Conservation (phyloP, 106 monocot species). For the Posidonia australis region DNA sequence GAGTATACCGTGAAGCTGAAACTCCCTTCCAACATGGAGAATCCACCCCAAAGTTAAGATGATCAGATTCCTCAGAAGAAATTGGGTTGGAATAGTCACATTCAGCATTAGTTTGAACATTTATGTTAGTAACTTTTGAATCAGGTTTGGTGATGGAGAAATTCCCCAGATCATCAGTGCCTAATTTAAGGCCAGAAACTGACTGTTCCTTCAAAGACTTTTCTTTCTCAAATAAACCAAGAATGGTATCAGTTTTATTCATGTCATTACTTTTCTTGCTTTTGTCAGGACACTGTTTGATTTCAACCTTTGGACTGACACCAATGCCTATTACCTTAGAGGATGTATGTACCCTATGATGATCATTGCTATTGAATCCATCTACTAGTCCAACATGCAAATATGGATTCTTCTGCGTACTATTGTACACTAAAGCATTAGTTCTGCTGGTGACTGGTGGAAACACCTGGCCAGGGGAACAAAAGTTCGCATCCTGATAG, state of each 20-base stretch:
- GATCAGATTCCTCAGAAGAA: slow-evolving; percentile 6
- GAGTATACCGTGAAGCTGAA: slow-evolving; percentile 5
- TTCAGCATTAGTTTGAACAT: not conserved
- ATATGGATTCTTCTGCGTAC: not conserved
- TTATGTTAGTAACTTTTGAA: not conserved
- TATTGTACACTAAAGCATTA: not conserved
- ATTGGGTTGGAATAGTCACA: not conserved
- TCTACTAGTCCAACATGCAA: not conserved
- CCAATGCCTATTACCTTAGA: not conserved
- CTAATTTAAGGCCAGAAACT: not conserved
- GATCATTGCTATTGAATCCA: not conserved
- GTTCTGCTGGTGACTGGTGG: not conserved
- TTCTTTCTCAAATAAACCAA: not conserved
- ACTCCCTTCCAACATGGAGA: slow-evolving; percentile 18
- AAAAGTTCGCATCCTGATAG: not conserved
- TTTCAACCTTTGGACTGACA: not conserved
- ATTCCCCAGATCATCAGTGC: not conserved
- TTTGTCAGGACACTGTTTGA: not conserved
- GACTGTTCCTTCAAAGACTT: not conserved
- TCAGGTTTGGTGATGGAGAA: not conserved
- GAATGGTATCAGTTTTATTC: not conserved
- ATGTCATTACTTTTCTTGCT: not conserved
- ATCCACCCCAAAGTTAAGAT: slow-evolving; percentile 2
- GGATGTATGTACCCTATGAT: not conserved
- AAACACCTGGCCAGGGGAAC: not conserved